A percentile compares a stretch with the other conserved stretches of the same genome.
Conservation (phyloP, 108 stramenopile species). For the Cyclotella distinguenda region DNA sequence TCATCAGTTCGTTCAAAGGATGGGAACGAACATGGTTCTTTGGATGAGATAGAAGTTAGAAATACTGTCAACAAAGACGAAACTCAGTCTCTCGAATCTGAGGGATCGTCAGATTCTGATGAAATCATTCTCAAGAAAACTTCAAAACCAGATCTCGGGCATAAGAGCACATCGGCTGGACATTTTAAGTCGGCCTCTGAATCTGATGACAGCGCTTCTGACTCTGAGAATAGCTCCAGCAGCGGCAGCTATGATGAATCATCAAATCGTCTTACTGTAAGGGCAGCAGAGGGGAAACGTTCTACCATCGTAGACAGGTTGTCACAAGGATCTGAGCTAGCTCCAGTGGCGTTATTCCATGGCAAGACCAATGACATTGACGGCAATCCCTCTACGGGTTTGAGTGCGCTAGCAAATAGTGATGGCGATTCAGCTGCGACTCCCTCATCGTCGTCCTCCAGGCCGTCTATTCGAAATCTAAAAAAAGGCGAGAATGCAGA, state of each 20-base stretch:
- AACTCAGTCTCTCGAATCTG: no score
- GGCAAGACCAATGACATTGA: neutral
- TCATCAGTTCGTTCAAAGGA: no score
- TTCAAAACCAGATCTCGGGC: neutral
- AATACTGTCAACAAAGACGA: no score
- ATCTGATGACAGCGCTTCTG: neutral
- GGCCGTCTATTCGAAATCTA: no score
- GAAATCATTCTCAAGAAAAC: neutral
- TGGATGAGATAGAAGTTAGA: no score
- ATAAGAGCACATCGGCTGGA: no score
- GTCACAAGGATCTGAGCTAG: neutral
- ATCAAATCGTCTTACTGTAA: neutral
- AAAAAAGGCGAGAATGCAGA: no score
- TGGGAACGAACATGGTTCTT: no score
- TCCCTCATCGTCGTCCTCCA: no score
- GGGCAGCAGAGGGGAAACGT: constrained; percentile 1
- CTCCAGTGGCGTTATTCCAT: neutral
- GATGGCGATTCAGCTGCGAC: neutral
- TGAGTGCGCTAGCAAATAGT: neutral
- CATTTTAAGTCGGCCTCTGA: no score
- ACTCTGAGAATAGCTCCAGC: neutral
- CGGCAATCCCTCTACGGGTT: neutral
- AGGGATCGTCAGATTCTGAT: no score
- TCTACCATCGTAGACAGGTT: neutral
- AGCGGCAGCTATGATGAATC: neutral